Evolutionary conservation across 345 rosid species (phyloP).

Genomic region (Eucalyptus lansdowneana): DNA sequence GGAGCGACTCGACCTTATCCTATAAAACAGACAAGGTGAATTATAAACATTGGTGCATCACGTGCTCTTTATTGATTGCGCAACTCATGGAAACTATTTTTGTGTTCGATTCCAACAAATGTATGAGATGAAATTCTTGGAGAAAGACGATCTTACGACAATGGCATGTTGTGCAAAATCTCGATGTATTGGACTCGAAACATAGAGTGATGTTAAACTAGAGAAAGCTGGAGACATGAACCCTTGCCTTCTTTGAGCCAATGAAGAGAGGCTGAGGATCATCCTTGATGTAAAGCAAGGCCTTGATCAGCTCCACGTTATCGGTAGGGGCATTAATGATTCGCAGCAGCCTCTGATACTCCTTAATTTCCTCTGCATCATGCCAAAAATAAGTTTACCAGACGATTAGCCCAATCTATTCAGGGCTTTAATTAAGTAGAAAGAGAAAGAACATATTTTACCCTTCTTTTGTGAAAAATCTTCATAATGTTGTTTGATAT

Average conservation of each 20-base stretch:
- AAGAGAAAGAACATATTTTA: neutral
- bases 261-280: neutral
- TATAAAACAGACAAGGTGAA: too few species aligned
- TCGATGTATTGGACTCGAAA: neutral
- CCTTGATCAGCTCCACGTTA: too few species aligned
- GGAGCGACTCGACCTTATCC: too few species aligned
- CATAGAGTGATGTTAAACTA: neutral
- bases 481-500: neutral
- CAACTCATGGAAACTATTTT: neutral
- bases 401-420: neutral
- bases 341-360: neutral
- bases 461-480: neutral
- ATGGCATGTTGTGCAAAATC: neutral
- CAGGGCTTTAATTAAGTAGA: neutral
- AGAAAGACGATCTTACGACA: neutral
- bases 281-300: too few species aligned
- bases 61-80: neutral
- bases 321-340: too few species aligned
- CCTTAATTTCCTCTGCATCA: constrained; percentile 17
- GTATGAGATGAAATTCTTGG: neutral
- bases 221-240: neutral
- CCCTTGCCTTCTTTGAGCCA: constrained; percentile 22
- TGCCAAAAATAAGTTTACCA: too few species aligned
- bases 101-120: neutral
- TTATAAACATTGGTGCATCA: too few species aligned